Evolutionary conservation across 768 basidiomycete species (phyloP), one percentile per base, ranked within the genome.

Genomic region (Suillus bovinus): DNA sequence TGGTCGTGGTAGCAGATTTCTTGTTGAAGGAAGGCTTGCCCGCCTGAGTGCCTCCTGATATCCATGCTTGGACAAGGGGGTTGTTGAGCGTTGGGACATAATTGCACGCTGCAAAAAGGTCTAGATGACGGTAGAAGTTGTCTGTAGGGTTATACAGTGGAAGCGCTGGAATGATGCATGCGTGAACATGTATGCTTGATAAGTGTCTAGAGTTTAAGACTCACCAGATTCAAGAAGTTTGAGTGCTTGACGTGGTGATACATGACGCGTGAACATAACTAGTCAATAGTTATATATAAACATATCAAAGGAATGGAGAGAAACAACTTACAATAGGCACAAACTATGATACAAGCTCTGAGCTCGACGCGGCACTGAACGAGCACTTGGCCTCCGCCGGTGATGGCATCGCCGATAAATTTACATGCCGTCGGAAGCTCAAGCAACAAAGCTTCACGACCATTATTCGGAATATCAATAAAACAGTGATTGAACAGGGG

Each of bases 321-420:
- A n/a, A 58, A 29, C 17, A 7, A 61, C 84, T 70, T 67, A 86
- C 85, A 68, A 70, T 81, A 85, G 39, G 84, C 84, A 62, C 80
- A 84, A 38, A 76, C 81, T 33, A 80, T 80, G 36, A 80, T 76
- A 66, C 83, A 85, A 20, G 85, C 84, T 53, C 81, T 79, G 11
- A 80, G 78, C 62, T 88, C 87, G n/a, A 78, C 75, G 14, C 75
- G 72, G 39, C 78, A 86, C 70, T 86, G 80, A 24, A 88, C 79
- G 27, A 88, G 81, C 20, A 87, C 81, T 34, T 73, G 74, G 3
- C 82, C 82, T 6, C 78, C 78, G 39, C 62, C 67, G 10, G 72
- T 67, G 8, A 82, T 66, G 0, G 82, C 81, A 27, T 78, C 69
- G 17, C 72, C 68, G n/a, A 86, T 77, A 62, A 82, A 85, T 42